These are phyloP conservation scores for Ascobolus immersus DNA, from an alignment of 495 filamentous ascomycete genomes.

Conservation along the genomic window DNA sequence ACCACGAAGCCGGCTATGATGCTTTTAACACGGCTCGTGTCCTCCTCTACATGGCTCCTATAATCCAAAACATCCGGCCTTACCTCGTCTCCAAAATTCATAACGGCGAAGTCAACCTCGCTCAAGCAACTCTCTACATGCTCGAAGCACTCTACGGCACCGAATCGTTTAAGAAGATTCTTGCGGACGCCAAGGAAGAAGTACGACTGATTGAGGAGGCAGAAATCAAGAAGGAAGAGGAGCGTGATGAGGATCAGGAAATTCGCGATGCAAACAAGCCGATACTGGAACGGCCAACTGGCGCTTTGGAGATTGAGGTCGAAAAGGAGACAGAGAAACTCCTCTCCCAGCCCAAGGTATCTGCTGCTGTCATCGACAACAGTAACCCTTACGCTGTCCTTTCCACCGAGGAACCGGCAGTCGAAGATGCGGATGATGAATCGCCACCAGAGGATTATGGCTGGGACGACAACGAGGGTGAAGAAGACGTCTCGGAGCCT, in stretches of 20 bases:
- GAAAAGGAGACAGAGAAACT: background rate
- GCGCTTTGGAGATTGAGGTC: background rate
- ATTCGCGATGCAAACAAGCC: background rate
- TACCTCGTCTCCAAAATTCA: constrained; percentile 5
- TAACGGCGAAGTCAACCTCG: background rate
- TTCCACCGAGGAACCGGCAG: constrained; percentile 2
- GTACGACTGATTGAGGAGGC: background rate
- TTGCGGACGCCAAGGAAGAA: constrained; percentile 3
- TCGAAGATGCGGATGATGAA: constrained; percentile 2
- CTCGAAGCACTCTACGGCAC: constrained; percentile 7
- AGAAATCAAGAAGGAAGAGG: constrained; percentile 3
- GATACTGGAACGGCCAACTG: background rate
- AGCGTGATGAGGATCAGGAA: background rate
- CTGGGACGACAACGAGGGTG: constrained; percentile 1
- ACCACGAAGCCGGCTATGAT: constrained; percentile 50
- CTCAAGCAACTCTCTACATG: too few species aligned
- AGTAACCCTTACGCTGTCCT: too few species aligned
- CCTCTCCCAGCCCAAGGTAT: too few species aligned
- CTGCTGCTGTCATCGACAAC: too few species aligned
- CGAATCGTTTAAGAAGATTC: constrained; percentile 9
- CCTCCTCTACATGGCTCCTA: constrained; percentile 20
- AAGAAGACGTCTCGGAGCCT: constrained; percentile 9
- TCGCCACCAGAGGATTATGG: constrained; percentile 5
- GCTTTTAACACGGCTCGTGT: constrained; percentile 37
- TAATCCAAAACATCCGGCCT: constrained; percentile 5